Evolutionary conservation across 495 filamentous ascomycete genomes (phyloP).

Genomic region (Tuber microsphaerosporum): DNA sequence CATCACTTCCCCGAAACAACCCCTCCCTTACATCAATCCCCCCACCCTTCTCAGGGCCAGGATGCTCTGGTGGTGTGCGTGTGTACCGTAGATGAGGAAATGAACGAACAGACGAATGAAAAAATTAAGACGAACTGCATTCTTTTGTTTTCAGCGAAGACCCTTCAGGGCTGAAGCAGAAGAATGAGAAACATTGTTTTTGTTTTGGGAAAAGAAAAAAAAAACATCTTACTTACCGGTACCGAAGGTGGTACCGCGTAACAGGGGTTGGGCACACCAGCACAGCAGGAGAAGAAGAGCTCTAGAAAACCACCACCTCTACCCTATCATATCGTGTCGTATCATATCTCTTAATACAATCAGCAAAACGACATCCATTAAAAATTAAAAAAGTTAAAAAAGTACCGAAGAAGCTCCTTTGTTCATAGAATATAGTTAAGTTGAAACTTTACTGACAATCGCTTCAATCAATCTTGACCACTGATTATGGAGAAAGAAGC

Average conservation of each 20-base stretch:
- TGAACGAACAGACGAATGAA: not conserved
- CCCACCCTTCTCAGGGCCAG: not conserved
- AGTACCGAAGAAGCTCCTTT: not conserved
- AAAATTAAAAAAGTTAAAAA: not conserved
- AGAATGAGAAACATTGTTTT: not conserved
- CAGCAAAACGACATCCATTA: not conserved
- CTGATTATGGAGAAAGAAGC: not conserved
- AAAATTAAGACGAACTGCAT: not conserved
- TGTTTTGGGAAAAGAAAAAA: not conserved
- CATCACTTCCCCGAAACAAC: not conserved
- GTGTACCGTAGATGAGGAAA: not conserved
- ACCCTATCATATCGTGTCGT: not conserved
- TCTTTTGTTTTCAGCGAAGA: not conserved
- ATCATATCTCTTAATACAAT: not conserved
- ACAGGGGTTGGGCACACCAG: not conserved
- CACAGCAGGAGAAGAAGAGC: not conserved
- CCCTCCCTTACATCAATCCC: not conserved
- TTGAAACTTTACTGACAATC: not conserved
- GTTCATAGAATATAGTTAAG: not conserved
- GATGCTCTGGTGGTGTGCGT: not conserved
- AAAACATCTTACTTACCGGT: not conserved
- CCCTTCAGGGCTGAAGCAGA: not conserved
- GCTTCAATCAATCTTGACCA: not conserved
- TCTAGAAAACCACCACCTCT: not conserved
- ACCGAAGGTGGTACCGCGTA: constrained; percentile 1